Evolutionary conservation across 2,329 filamentous ascomycete genomes (phyloP).

Genomic region (Cladosporium sp.): DNA sequence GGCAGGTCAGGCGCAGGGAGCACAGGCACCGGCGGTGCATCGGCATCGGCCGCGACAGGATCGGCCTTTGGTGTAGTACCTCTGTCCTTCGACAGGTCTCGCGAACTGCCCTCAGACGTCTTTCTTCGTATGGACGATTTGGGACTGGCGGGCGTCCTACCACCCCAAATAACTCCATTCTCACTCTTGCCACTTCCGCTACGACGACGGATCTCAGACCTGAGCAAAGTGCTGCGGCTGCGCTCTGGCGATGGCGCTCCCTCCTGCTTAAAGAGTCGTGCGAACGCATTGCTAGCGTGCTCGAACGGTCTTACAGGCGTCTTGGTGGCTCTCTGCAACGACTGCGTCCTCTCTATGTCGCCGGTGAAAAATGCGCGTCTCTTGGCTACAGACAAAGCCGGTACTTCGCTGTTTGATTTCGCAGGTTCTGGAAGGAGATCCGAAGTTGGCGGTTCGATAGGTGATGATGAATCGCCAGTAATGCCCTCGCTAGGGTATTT

Average conservation of each 20-base stretch:
- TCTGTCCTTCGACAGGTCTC: neutral
- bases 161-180: conserved; percentile 13
- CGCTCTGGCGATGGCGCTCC: conserved; percentile 14
- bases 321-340: conserved; percentile 26
- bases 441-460: neutral
- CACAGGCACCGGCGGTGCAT: conserved; percentile 1
- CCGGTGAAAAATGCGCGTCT: conserved; percentile 26
- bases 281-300: conserved; percentile 34
- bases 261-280: conserved; percentile 30
- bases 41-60: conserved; percentile 1
- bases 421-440: neutral
- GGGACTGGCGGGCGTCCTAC: conserved; percentile 1
- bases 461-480: neutral
- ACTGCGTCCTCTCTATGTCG: conserved; percentile 24
- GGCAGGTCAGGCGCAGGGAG: conserved; percentile 2
- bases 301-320: conserved; percentile 33
- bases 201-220: neutral
- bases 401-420: neutral
- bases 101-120: neutral
- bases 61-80: neutral
- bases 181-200: conserved; percentile 7
- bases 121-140: neutral
- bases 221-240: conserved; percentile 8
- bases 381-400: conserved; percentile 17
- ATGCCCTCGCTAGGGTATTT: conserved; percentile 7